Percentiles rank a stretch among this genome's conserved stretches.
Conservation (phyloP, 495 filamentous ascomycete genomes). For the Achaetomiella virescens region DNA sequence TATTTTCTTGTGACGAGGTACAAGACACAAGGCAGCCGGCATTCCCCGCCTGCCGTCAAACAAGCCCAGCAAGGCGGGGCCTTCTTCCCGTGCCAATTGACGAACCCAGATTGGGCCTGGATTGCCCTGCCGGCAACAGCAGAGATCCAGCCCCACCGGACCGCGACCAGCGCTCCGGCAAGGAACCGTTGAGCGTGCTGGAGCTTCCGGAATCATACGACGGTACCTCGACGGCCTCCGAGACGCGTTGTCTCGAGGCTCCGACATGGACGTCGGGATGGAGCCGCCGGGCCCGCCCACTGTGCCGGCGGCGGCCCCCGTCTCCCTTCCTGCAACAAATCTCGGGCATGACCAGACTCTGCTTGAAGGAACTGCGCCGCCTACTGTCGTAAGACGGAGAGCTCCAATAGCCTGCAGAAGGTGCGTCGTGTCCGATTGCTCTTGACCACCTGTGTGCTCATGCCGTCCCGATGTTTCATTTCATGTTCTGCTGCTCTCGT, state of each 20-base stretch:
- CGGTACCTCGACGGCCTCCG: neutral
- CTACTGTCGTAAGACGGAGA: slow-evolving; percentile 30
- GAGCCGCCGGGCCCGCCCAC: slow-evolving; percentile 11
- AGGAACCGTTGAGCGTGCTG: neutral
- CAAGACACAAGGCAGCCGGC: too few species aligned
- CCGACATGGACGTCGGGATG: slow-evolving; percentile 25
- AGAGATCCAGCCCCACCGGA: slow-evolving; percentile 13
- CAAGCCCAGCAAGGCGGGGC: neutral
- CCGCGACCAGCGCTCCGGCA: slow-evolving; percentile 20
- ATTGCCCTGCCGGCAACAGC: slow-evolving; percentile 28
- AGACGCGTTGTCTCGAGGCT: slow-evolving; percentile 1
- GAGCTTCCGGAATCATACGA: neutral
- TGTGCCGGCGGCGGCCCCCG: slow-evolving; percentile 10
- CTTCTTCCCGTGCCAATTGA: slow-evolving; percentile 16
- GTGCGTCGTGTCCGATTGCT: slow-evolving; percentile 27
- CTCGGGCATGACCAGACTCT: slow-evolving; percentile 7
- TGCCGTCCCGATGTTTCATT: too few species aligned
- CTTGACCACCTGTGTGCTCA: too few species aligned
- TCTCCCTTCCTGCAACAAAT: slow-evolving; percentile 1
- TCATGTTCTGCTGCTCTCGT: neutral
- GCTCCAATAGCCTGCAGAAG: slow-evolving; percentile 46
- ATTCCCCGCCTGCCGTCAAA: slow-evolving; percentile 8
- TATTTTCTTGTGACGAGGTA: too few species aligned
- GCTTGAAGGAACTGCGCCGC: neutral
- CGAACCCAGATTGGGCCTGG: slow-evolving; percentile 12